Evolutionary conservation across 768 basidiomycete genomes (phyloP).

Genomic region (Lactarius indigo): DNA sequence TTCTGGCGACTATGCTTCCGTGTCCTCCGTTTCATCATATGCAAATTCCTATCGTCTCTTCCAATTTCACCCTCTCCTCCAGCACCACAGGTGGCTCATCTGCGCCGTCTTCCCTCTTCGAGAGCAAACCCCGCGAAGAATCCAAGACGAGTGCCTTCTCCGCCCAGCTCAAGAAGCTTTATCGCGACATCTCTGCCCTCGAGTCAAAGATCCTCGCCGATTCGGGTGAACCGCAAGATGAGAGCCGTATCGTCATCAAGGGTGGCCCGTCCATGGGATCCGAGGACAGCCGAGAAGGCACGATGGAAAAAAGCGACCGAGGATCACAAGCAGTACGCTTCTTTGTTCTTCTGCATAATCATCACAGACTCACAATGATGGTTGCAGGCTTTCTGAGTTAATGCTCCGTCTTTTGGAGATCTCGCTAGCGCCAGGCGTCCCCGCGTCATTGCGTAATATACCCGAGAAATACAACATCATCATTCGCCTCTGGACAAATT

Average conservation of each 20-base stretch:
- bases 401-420: constrained; percentile 87
- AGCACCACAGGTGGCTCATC: constrained; percentile 72
- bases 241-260: constrained; percentile 37
- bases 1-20: constrained; percentile 68
- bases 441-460: constrained; percentile 83
- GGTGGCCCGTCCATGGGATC: constrained; percentile 32
- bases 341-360: constrained; percentile 8
- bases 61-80: constrained; percentile 70
- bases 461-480: constrained; percentile 96
- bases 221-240: constrained; percentile 52
- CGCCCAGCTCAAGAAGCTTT: constrained; percentile 72
- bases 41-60: constrained; percentile 64
- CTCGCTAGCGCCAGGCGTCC: constrained; percentile 81
- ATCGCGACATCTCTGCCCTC: constrained; percentile 75
- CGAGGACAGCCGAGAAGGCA: constrained; percentile 67
- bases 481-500: constrained; percentile 86
- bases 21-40: constrained; percentile 72
- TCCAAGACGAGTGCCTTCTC: constrained; percentile 64
- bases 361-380: constrained; percentile 11
- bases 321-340: constrained; percentile 82
- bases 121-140: constrained; percentile 47
- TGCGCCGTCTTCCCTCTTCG: constrained; percentile 66
- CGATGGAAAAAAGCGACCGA: constrained; percentile 68
- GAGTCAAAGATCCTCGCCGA: constrained; percentile 72
- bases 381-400: constrained; percentile 77